Evolutionary conservation across 148 eudicot species (phyloP), one percentile per base, ranked within the genome.

Genomic region (Camellia lanceoleosa): DNA sequence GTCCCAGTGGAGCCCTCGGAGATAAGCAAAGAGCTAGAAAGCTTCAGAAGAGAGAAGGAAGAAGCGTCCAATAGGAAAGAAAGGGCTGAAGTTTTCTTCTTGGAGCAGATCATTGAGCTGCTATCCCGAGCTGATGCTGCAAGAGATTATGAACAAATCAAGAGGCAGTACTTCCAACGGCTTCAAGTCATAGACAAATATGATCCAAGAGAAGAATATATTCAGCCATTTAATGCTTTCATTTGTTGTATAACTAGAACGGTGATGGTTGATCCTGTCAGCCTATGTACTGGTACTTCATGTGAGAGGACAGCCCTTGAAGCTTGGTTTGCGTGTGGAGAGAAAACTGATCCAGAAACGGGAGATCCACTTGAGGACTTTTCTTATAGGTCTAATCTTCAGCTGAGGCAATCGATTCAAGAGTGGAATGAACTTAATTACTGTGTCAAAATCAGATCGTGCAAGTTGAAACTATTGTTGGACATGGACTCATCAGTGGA

Each of bases 41-140:
- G 77, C 62, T 78, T 86, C 72, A 80, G 56, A 70, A 80, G 64
- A 63, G 88, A 86, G 59, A 83, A 77, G 79, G 84, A 81, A 77
- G 89, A 84, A 76, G 87, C 87, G 16, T 85, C 38, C 15, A 68
- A 68, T 46, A 59, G 85, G 74, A 87, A 84, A 84, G 89, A 84
- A 71, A 76, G 81, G 73, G 89, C 87, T 23, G 89, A 87, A 73
- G 87, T 77, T 30, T 77, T 81, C 51, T 79, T 87, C 42, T 63
- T 84, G 73, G 83, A 82, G 47, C 85, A 84, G 77, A 83, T 87
- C 44, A 87, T 87, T 44, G 89, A 80, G 81, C 68, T 87, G 72
- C 83, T 87, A 42, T 87, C 87, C 1, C 80, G 76, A 14, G 89
- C 89, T 46, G 89, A 87, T 79, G 87, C 89, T 73, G 89, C 89